Evolutionary conservation across 352 stramenopile genomes (phyloP).

Genomic region (Phytophthora pisi): DNA sequence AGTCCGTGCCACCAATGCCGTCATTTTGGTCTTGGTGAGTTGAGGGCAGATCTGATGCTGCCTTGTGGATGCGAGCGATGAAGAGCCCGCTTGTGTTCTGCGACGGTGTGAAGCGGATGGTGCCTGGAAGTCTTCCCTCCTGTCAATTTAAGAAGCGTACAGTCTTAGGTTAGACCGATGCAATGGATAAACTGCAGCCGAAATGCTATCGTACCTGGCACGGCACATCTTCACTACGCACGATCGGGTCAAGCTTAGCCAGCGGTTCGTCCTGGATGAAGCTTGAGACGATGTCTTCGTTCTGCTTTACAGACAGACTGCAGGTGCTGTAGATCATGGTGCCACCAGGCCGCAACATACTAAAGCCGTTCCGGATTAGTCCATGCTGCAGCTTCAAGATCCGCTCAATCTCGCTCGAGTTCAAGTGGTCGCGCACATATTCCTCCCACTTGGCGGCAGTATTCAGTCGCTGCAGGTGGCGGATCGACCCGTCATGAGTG

Average conservation of each 20-base stretch:
- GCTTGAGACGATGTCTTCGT: constrained; percentile 90
- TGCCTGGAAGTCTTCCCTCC: constrained; percentile 55
- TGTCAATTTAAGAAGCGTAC: constrained; percentile 15
- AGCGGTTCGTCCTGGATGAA: constrained; percentile 67
- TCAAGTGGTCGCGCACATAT: constrained; percentile 80
- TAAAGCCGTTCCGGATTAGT: constrained; percentile 88
- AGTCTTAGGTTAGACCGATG: neutral
- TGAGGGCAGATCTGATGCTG: neutral
- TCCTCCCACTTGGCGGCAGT: constrained; percentile 73
- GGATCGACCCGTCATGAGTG: constrained; percentile 94
- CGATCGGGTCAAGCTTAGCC: constrained; percentile 48
- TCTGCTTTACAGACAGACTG: constrained; percentile 92
- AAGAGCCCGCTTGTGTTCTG: constrained; percentile 77
- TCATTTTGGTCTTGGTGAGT: neutral
- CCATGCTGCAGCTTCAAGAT: constrained; percentile 68
- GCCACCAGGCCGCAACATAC: constrained; percentile 84
- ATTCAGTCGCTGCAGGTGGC: constrained; percentile 81
- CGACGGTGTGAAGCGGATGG: constrained; percentile 75
- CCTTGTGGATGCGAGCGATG: constrained; percentile 66
- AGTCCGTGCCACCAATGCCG: neutral
- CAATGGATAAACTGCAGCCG: neutral
- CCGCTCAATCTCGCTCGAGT: constrained; percentile 49
- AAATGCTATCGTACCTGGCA: constrained; percentile 43
- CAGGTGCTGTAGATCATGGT: constrained; percentile 96
- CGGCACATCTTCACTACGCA: constrained; percentile 41